Base-by-base conservation (phyloP, 768 basidiomycete species). In the Termitomyces sp. region DNA sequence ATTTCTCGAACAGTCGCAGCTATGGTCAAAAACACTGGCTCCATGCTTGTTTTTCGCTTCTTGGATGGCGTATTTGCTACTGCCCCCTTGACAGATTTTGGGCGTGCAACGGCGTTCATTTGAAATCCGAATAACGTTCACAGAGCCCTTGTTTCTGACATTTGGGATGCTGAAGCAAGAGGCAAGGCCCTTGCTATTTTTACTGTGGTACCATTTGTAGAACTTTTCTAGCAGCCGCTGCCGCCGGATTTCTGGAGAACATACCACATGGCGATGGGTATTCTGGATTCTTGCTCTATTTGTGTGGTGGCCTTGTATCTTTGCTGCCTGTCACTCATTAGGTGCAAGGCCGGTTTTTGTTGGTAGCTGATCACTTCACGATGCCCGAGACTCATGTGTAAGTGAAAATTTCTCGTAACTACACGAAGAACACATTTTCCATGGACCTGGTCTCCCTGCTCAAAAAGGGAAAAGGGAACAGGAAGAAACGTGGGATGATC, bases 41-140 rank as follows among this genome's bases (percentile, higher is more conserved):
- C 84, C 4, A 67, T 91, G n/a, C 73, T 92, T 12, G 63, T 86
- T 17, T 82, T 88, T 61, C 80, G 90, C 21, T 86, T 90, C 66
- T 66, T 90, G n/a, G 80, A 82, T 1, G 89, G 89, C 12, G 72
- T 74, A 2, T 89, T 88, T 61, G 87, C 88, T 19, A 79, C 85
- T 17, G 79, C 83, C 28, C 89, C 88, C 1, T 63, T 89, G 44
- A 80, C 87, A 6, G 88, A 88, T 70, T 79, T 82, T 55, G 88
- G 85, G 83, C 85, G 63, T 11, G 17, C 21, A 8, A 34, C 23
- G 17, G 14, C 35, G n/a, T 19, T 27, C 28, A 21, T 17, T 19
- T 21, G 57, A n/a, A 53, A 17, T 19, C 54, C 43, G 14, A 41
- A 3, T 32, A 23, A 6, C 9, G n/a, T 11, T 50, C 19, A 7